Percentiles rank a stretch among this genome's conserved stretches.
Conservation (phyloP, 2,329 filamentous ascomycete species). For the Penicillium sp. region DNA sequence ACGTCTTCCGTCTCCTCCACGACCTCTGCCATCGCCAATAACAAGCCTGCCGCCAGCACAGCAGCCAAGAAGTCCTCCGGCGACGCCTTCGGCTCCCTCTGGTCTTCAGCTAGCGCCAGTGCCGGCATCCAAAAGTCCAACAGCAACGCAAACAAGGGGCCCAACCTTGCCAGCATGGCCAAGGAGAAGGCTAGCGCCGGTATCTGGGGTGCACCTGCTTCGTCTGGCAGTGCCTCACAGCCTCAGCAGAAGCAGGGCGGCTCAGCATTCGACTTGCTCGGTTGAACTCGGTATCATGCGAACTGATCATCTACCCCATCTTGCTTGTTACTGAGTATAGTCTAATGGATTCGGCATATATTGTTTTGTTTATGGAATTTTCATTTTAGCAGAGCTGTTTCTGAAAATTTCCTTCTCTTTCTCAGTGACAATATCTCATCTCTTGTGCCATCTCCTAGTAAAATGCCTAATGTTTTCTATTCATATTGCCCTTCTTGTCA, state of each 20-base stretch:
- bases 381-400: conserved; percentile 11
- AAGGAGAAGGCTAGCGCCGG: conserved; percentile 95
- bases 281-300: conserved; percentile 23
- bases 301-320: neutral
- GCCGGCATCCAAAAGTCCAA: conserved; percentile 68
- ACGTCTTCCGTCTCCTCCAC: conserved; percentile 37
- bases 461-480: neutral
- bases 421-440: neutral
- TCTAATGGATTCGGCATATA: neutral
- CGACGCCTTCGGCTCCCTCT: conserved; percentile 86
- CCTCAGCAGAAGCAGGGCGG: conserved; percentile 28
- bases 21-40: conserved; percentile 36
- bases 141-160: conserved; percentile 57
- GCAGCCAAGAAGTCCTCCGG: conserved; percentile 49
- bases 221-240: conserved; percentile 48
- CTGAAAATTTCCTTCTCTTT: conserved; percentile 8
- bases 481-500: neutral
- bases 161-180: conserved; percentile 88
- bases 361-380: neutral
- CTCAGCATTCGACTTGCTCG: conserved; percentile 39
- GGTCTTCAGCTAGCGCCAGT: conserved; percentile 64
- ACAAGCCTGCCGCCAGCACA: conserved; percentile 44
- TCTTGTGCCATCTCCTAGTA: neutral
- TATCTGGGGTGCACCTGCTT: conserved; percentile 77
- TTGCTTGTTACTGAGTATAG: neutral